These are phyloP conservation scores for Biscogniauxia sp. DNA, from an alignment of 2,329 filamentous ascomycete genomes.

Conservation along the genomic window DNA sequence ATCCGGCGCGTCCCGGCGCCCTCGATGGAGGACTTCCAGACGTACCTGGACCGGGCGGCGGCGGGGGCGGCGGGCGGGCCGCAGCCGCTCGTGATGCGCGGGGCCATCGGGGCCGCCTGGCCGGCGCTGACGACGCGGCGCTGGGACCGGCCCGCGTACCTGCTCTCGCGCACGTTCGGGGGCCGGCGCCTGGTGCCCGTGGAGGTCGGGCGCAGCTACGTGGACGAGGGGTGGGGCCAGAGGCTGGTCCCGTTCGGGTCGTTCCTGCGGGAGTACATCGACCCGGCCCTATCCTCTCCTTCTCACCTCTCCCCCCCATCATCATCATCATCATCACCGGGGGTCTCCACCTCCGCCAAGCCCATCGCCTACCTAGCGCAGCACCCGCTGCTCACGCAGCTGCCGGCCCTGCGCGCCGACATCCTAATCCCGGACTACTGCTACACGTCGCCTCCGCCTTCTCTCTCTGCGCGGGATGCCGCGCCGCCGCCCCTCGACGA, in stretches of 20 bases:
- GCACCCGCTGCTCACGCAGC: slow-evolving; percentile 80
- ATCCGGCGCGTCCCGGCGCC: slow-evolving; percentile 44
- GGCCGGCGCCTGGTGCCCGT: slow-evolving; percentile 81
- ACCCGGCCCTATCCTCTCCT: slow-evolving; percentile 22
- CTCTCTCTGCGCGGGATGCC: slow-evolving; percentile 38
- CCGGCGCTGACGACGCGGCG: slow-evolving; percentile 66
- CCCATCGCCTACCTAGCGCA: slow-evolving; percentile 84
- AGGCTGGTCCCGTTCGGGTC: slow-evolving; percentile 70
- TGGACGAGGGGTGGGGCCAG: slow-evolving; percentile 81
- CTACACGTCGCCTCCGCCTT: slow-evolving; percentile 65
- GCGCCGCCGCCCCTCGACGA: slow-evolving; percentile 46
- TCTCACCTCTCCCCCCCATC: no score
- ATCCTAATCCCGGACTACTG: slow-evolving; percentile 82
- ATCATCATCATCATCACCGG: no score
- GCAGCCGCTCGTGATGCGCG: slow-evolving; percentile 67
- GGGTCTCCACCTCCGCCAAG: neutral
- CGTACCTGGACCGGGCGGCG: slow-evolving; percentile 54
- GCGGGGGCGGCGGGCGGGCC: no score
- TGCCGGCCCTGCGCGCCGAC: slow-evolving; percentile 73
- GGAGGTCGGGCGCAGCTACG: slow-evolving; percentile 84
- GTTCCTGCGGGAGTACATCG: slow-evolving; percentile 66
- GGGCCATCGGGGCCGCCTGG: slow-evolving; percentile 63
- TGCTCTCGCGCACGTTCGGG: slow-evolving; percentile 69
- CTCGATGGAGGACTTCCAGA: slow-evolving; percentile 59
- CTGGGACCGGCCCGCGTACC: slow-evolving; percentile 74